These are phyloP conservation scores for Filobasidium wieringae DNA, from an alignment of 768 basidiomycete genomes.

Conservation along the genomic window DNA sequence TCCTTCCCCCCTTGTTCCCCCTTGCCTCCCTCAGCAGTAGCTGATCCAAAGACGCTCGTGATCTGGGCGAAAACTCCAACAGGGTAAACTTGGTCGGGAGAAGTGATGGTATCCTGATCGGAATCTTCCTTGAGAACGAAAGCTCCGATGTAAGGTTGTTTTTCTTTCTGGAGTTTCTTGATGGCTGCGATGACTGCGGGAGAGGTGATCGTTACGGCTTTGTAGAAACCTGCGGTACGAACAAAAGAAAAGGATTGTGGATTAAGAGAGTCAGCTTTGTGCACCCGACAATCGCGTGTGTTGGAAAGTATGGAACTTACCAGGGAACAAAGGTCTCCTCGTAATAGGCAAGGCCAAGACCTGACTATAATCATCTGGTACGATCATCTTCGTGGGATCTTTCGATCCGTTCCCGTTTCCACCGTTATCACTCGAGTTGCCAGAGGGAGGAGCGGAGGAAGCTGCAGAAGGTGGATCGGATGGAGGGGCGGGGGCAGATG, in stretches of 20 bases:
- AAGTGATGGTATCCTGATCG: constrained; percentile 85
- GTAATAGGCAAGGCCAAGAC: constrained; percentile 91
- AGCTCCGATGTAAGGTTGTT: constrained; percentile 92
- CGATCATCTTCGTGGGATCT: constrained; percentile 56
- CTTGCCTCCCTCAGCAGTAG: not conserved
- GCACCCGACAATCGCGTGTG: not conserved
- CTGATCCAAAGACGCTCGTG: constrained; percentile 53
- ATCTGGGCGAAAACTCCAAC: constrained; percentile 97
- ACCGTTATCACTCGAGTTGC: not conserved
- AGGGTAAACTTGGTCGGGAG: constrained; percentile 71
- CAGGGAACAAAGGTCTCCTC: constrained; percentile 81
- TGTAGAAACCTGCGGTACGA: constrained; percentile 64
- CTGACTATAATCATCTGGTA: constrained; percentile 84
- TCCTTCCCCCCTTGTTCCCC: constrained; percentile 41
- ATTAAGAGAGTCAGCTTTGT: not conserved
- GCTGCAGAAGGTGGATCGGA: too few species aligned
- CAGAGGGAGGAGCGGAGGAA: too few species aligned
- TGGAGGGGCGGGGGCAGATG: too few species aligned
- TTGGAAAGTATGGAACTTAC: not conserved
- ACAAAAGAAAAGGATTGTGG: not conserved
- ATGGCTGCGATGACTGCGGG: constrained; percentile 84
- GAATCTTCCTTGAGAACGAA: constrained; percentile 88
- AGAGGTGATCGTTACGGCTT: constrained; percentile 86
- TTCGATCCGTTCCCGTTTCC: not conserved
- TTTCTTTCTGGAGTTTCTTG: constrained; percentile 91